Evolutionary conservation across 352 stramenopile species (phyloP).

Genomic region (Blastocystis sp.): DNA sequence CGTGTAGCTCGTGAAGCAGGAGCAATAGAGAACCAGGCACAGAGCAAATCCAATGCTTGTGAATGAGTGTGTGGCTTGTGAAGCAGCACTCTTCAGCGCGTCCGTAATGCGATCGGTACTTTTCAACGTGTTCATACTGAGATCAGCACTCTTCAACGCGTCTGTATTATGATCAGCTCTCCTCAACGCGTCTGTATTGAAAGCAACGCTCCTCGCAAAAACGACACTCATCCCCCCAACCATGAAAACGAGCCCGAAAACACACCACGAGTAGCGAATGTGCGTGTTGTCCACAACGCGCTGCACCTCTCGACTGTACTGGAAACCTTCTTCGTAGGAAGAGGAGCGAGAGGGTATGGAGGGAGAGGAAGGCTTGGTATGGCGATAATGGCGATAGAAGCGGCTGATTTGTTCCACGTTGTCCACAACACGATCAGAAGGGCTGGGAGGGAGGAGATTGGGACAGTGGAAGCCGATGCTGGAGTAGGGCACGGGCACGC

Average conservation of each 20-base stretch:
- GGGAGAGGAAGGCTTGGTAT: not conserved
- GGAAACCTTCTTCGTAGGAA: not conserved
- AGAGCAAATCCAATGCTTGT: not conserved
- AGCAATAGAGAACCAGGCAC: not conserved
- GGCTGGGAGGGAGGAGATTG: slow-evolving; percentile 5
- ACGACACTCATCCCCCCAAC: too few relatives aligned
- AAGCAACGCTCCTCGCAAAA: too few relatives aligned
- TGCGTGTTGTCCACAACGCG: not conserved
- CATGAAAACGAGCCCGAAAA: not conserved
- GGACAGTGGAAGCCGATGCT: slow-evolving; percentile 4
- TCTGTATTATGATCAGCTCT: too few relatives aligned
- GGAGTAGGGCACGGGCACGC: slow-evolving; percentile 26
- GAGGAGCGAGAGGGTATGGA: not conserved
- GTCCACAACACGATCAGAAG: not conserved
- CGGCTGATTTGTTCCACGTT: not conserved
- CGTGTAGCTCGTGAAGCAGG: not conserved
- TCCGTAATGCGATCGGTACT: not conserved
- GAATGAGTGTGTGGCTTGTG: not conserved
- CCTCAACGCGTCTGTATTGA: too few relatives aligned
- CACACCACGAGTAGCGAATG: not conserved
- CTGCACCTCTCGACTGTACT: not conserved
- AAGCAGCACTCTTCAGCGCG: not conserved
- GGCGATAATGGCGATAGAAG: not conserved
- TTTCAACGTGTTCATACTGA: not conserved
- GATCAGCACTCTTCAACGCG: not conserved